These are phyloP conservation scores for Ganoderma lingzhi DNA, from an alignment of 1,284 basidiomycete species.

Conservation along the genomic window DNA sequence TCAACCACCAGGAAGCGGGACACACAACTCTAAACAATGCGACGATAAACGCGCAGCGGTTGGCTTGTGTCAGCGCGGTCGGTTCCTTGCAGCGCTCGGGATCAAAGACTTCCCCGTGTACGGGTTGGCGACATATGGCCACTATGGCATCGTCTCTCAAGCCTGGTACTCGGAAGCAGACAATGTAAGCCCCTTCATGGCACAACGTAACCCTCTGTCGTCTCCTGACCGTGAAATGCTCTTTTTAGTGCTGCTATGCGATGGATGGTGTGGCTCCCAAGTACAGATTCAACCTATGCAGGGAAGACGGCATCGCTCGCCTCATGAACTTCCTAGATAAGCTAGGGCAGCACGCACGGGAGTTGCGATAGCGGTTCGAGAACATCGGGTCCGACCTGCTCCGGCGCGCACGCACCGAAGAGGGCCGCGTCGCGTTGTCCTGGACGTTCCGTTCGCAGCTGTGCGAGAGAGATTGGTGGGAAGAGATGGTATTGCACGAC, in stretches of 20 bases:
- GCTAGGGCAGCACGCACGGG: neutral
- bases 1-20: neutral
- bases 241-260: neutral
- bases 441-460: neutral
- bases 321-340: neutral
- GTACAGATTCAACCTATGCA: neutral
- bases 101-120: constrained; percentile 9
- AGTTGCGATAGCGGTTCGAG: neutral
- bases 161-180: neutral
- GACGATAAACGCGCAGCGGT: neutral
- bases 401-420: neutral
- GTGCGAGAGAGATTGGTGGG: neutral
- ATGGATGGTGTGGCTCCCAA: neutral
- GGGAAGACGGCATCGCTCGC: neutral
- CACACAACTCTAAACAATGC: neutral
- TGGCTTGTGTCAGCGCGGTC: neutral
- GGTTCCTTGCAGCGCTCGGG: neutral
- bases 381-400: neutral
- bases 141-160: neutral
- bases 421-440: neutral
- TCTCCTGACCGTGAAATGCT: neutral
- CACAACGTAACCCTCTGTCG: too few species aligned
- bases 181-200: neutral
- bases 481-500: neutral
- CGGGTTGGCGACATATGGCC: neutral